Evolutionary conservation across 2,329 filamentous ascomycete genomes (phyloP).

Genomic region (Fusarium camptoceras): DNA sequence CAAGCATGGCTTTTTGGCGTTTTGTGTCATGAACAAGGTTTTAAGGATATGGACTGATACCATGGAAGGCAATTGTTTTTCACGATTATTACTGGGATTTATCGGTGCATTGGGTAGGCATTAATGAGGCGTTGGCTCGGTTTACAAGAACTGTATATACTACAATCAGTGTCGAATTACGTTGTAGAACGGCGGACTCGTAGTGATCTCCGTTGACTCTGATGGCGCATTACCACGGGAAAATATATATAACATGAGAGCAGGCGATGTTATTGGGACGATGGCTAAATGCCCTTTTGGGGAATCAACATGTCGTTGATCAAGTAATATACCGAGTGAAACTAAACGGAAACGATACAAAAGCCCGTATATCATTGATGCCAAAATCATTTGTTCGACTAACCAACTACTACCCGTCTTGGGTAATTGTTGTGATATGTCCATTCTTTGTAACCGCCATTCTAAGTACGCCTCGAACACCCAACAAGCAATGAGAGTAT

Average conservation of each 20-base stretch:
- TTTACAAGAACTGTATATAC: conserved; percentile 20
- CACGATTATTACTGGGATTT: conserved; percentile 20
- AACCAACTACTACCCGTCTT: neutral
- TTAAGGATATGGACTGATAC: conserved; percentile 34
- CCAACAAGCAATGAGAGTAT: conserved; percentile 4
- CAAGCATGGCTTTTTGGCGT: conserved; percentile 49
- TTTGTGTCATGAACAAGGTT: conserved; percentile 33
- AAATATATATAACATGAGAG: neutral
- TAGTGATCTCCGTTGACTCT: neutral
- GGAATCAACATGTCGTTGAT: neutral
- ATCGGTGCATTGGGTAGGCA: conserved; percentile 35
- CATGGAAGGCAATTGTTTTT: conserved; percentile 24
- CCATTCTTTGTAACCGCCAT: conserved; percentile 2
- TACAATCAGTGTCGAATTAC: neutral
- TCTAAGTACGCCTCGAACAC: conserved; percentile 21
- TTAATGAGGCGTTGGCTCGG: conserved; percentile 38
- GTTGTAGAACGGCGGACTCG: neutral
- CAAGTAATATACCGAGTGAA: neutral
- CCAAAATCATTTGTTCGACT: neutral
- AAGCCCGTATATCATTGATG: neutral
- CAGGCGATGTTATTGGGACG: neutral
- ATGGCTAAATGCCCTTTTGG: neutral
- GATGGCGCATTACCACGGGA: neutral
- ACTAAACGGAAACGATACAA: neutral
- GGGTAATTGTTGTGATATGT: neutral